phyloP scores from a whole-genome alignment of 441 rosid genomes.

The Adansonia madagascariensis region DNA sequence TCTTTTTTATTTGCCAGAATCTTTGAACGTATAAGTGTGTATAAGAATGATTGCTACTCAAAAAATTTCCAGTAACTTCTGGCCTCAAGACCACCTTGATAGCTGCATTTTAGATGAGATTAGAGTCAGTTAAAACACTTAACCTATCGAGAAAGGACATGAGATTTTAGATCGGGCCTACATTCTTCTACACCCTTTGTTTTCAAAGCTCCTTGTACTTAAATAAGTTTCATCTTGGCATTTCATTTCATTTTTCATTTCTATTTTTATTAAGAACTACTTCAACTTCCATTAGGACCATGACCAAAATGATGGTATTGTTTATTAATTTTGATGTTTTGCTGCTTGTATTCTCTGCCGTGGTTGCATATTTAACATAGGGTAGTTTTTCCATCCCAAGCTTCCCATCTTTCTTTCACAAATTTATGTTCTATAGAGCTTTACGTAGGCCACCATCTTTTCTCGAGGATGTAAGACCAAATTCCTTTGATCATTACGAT shows the following conservation, averaged over 20 bases:
- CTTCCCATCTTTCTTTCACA: not conserved
- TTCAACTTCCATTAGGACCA: not conserved
- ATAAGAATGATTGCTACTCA: not conserved
- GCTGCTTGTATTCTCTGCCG: no score
- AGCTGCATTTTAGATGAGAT: constrained; percentile 10
- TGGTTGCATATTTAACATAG: not conserved
- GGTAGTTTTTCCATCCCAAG: not conserved
- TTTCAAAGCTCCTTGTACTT: not conserved
- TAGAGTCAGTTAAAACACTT: not conserved
- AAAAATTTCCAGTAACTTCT: not conserved
- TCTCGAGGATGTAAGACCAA: not conserved
- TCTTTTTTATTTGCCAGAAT: not conserved
- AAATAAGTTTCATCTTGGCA: not conserved
- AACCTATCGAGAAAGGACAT: not conserved
- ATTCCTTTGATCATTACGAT: not conserved
- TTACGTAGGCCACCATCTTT: not conserved
- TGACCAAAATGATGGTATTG: not conserved
- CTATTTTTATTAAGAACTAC: not conserved
- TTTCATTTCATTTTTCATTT: constrained; percentile 6
- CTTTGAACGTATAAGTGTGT: not conserved
- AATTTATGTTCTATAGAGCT: not conserved
- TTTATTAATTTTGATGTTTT: not conserved
- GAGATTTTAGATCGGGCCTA: not conserved
- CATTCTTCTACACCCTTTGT: not conserved
- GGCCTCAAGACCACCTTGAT: not conserved